These are phyloP conservation scores for Citrus cavaleriei DNA, from an alignment of 345 rosid genomes.

Conservation along the genomic window DNA sequence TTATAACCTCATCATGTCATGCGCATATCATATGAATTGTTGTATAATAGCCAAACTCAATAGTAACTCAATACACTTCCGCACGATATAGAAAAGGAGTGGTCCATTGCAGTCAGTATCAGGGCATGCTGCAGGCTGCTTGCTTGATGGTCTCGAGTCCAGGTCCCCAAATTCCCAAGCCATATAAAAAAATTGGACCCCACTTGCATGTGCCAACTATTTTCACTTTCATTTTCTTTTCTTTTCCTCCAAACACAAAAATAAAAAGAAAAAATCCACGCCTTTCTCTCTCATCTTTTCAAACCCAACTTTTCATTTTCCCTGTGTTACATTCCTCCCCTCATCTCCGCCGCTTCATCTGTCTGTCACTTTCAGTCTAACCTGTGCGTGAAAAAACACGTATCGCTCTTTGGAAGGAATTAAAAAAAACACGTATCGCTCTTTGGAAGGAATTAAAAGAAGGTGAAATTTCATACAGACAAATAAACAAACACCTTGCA, in stretches of 20 bases:
- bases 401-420: too few relatives aligned
- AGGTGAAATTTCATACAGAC: neutral
- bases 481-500: neutral
- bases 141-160: neutral
- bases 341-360: constrained; percentile 25
- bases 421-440: too few relatives aligned
- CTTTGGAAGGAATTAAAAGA: neutral
- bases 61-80: too few relatives aligned
- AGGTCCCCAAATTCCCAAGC: neutral
- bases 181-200: neutral
- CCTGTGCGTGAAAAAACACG: too few relatives aligned
- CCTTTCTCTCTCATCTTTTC: neutral
- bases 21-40: too few relatives aligned
- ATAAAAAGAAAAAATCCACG: neutral
- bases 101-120: neutral
- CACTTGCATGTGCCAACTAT: neutral
- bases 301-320: neutral
- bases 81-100: neutral
- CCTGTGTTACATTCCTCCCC: neutral
- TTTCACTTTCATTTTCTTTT: too few relatives aligned
- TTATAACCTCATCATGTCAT: neutral
- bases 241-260: neutral
- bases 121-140: neutral
- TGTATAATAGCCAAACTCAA: too few relatives aligned
- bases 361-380: neutral